Percentiles rank a stretch among this genome's conserved stretches.
These are phyloP conservation scores for Metschnikowia drakensbergensis DNA, from an alignment of 805 yeast genomes.

Conservation along the genomic window DNA sequence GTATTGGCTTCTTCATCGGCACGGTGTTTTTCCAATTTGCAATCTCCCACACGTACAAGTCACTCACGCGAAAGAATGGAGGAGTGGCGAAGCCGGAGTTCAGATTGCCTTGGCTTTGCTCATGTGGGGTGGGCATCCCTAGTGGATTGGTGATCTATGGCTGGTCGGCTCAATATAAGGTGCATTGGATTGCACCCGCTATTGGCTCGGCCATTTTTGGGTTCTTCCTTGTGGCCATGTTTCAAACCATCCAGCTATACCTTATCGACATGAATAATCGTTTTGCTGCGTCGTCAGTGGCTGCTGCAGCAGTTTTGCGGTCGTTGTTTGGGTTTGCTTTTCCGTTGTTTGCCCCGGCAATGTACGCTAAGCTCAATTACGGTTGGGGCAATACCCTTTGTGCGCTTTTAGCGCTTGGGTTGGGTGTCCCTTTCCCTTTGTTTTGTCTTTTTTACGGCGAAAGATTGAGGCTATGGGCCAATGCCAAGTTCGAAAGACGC, in stretches of 20 bases:
- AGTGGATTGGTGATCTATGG: conserved; percentile 67
- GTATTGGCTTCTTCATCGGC: conserved; percentile 53
- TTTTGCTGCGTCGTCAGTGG: conserved; percentile 65
- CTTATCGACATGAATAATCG: conserved; percentile 67
- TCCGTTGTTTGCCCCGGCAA: conserved; percentile 59
- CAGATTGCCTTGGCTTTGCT: conserved; percentile 50
- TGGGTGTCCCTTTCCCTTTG: conserved; percentile 68
- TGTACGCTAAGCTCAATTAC: conserved; percentile 56
- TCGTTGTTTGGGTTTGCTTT: conserved; percentile 65
- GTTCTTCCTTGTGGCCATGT: conserved; percentile 56
- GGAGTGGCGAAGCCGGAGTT: conserved; percentile 62
- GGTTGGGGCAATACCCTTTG: conserved; percentile 72
- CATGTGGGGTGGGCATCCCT: conserved; percentile 48
- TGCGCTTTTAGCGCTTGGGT: conserved; percentile 51
- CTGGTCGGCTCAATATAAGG: conserved; percentile 57
- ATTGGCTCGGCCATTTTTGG: conserved; percentile 61
- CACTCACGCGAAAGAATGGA: conserved; percentile 37
- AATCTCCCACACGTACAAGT: conserved; percentile 39
- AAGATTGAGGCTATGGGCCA: conserved; percentile 55
- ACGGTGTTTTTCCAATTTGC: conserved; percentile 45
- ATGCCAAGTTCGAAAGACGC: conserved; percentile 42
- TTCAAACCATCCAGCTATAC: conserved; percentile 64
- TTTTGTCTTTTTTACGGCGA: conserved; percentile 56
- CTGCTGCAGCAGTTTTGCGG: conserved; percentile 66
- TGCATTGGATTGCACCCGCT: conserved; percentile 61